phyloP scores from a whole-genome alignment of 805 yeast species.

The Citeromyces matritensis region DNA sequence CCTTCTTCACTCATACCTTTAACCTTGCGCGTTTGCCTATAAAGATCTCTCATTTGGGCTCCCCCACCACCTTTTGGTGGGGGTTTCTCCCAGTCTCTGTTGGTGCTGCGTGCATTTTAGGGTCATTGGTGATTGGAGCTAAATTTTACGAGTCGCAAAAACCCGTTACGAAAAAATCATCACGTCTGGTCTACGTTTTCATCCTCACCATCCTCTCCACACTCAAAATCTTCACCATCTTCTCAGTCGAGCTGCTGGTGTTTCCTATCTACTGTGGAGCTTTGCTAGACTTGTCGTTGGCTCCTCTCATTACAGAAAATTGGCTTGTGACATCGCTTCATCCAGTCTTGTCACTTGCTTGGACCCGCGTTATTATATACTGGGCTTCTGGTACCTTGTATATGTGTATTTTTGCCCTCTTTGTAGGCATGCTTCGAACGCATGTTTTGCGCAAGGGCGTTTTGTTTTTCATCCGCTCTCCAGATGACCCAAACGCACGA shows the following conservation, averaged over 20 bases:
- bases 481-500: conserved; percentile 85
- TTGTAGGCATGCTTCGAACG: conserved; percentile 69
- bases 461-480: conserved; percentile 80
- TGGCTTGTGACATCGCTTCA: conserved; percentile 2
- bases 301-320: conserved; percentile 30
- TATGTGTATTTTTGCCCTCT: conserved; percentile 79
- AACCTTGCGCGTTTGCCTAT: too few species aligned
- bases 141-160: conserved; percentile 19
- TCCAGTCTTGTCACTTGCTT: conserved; percentile 1
- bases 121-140: conserved; percentile 7
- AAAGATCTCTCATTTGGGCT: too few species aligned
- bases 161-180: conserved; percentile 25
- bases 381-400: conserved; percentile 74
- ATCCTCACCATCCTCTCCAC: conserved; percentile 45
- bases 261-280: conserved; percentile 85
- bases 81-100: too few species aligned
- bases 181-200: conserved; percentile 33
- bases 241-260: conserved; percentile 64
- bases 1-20: too few species aligned
- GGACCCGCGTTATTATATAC: conserved; percentile 11
- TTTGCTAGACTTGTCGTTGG: conserved; percentile 51
- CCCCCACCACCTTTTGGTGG: too few species aligned
- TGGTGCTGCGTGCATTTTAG: too few species aligned
- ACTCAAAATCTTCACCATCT: conserved; percentile 58
- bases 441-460: conserved; percentile 76